Base-by-base conservation (phyloP, 768 basidiomycete genomes). In the Suillus subaureus region DNA sequence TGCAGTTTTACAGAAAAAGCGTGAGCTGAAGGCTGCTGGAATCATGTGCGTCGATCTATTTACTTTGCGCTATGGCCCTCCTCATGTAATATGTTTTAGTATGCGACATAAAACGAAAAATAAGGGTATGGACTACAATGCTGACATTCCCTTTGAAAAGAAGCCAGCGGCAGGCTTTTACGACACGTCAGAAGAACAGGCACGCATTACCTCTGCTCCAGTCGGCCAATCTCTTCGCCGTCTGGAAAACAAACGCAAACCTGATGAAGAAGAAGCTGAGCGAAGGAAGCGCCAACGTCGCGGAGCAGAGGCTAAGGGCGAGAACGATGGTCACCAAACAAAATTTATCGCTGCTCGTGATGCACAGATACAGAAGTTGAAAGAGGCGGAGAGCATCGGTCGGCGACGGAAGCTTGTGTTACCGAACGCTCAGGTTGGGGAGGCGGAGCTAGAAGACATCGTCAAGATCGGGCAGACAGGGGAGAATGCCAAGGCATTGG, bases 41-140 rank as follows among this genome's bases (percentile, higher is more conserved):
- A 98, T 99, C 75, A 94, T 99, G 92, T 92, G 72, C 54, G 90
- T 83, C 61, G 51, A 63, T 67, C 57, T 26, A 60, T 61, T 37
- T 31, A 11, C 68, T 61, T 31, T 37, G 52, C 37, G 40, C 31
- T 62, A 57, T 47, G 16, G 28, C 56, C 61, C 6, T 64, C 1
- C 66, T 72, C 45, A 66, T 42, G 6, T 42, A 37, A 54, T 39
- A 18, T 62, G 51, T 61, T 47, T 35, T 64, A 95, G 93, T 69
- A 93, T 96, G 89, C 91, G 96, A 28, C 87, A 91, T 73, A 97
- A 98, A 81, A 87, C 91, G 6, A 99, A 99, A 81, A 90, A 91
- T 79, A 97, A 93, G 77, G 96, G 96, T 63, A 99, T 99, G 97
- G 97, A 97, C 78, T 99, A 99, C 80, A 99, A 98, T 72, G 88